Evolutionary conservation across 2,329 filamentous ascomycete genomes (phyloP).

Genomic region (Sordariomycetes sp.): DNA sequence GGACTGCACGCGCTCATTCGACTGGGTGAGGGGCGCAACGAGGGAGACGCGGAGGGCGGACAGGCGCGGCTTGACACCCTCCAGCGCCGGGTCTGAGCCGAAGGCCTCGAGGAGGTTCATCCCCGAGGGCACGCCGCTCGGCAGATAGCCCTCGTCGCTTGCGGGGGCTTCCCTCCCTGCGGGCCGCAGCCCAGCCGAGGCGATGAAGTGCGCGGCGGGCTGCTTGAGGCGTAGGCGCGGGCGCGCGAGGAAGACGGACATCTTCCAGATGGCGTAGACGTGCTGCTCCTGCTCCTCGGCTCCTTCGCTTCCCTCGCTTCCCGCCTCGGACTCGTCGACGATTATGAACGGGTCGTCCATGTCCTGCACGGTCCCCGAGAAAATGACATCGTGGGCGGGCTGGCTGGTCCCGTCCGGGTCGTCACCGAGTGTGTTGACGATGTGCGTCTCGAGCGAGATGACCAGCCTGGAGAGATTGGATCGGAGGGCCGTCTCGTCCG

Average conservation of each 20-base stretch:
- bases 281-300: slow-evolving; percentile 22
- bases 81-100: slow-evolving; percentile 51
- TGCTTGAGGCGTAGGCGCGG: slow-evolving; percentile 55
- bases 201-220: slow-evolving; percentile 56
- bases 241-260: slow-evolving; percentile 44
- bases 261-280: slow-evolving; percentile 49
- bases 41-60: slow-evolving; percentile 66
- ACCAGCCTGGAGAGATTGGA: slow-evolving; percentile 51
- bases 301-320: slow-evolving; percentile 19
- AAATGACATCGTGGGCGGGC: slow-evolving; percentile 46
- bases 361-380: slow-evolving; percentile 39
- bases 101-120: slow-evolving; percentile 73
- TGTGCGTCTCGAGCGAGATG: slow-evolving; percentile 56
- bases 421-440: slow-evolving; percentile 43
- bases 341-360: slow-evolving; percentile 39
- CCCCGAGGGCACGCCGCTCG: slow-evolving; percentile 56
- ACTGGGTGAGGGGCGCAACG: slow-evolving; percentile 56
- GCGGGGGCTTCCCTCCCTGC: slow-evolving; percentile 11
- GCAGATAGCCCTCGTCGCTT: slow-evolving; percentile 50
- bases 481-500: slow-evolving; percentile 44
- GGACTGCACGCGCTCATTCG: slow-evolving; percentile 50
- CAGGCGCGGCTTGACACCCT: slow-evolving; percentile 52
- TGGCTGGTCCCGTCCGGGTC: slow-evolving; percentile 31
- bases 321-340: slow-evolving; percentile 24
- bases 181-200: slow-evolving; percentile 49